These are phyloP conservation scores for Tetrapisispora fleetii DNA, from an alignment of 805 yeast genomes.

Conservation along the genomic window DNA sequence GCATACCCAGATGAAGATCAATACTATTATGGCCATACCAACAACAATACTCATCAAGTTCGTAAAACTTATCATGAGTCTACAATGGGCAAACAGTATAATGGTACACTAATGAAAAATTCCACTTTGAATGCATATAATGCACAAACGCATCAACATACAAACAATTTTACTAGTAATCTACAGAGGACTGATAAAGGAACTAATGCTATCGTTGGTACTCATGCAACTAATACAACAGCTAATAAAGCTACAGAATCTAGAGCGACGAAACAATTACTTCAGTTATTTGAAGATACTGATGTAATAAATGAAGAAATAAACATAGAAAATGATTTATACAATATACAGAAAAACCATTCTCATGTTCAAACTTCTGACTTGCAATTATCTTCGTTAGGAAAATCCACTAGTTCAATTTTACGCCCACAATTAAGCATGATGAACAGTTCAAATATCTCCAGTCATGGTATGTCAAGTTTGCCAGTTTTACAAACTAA, in stretches of 20 bases:
- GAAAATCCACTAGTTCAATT: not conserved
- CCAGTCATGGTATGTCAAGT: slow-evolving; percentile 24
- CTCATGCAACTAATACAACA: slow-evolving; percentile 9
- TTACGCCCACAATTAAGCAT: slow-evolving; percentile 1
- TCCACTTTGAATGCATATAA: slow-evolving; percentile 23
- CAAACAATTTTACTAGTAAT: slow-evolving; percentile 14
- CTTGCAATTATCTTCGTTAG: not conserved
- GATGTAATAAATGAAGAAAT: slow-evolving; percentile 23
- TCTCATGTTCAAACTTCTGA: not conserved
- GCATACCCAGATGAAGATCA: slow-evolving; percentile 29
- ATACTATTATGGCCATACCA: slow-evolving; percentile 19
- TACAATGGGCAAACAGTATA: slow-evolving; percentile 23
- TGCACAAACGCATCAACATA: slow-evolving; percentile 11
- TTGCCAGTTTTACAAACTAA: slow-evolving; percentile 24
- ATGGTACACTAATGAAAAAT: slow-evolving; percentile 17
- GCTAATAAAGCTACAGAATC: slow-evolving; percentile 2
- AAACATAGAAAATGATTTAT: slow-evolving; percentile 11
- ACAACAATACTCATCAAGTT: slow-evolving; percentile 9
- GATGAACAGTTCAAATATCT: slow-evolving; percentile 4
- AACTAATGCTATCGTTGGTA: slow-evolving; percentile 27
- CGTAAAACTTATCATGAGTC: slow-evolving; percentile 20
- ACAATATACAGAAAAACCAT: not conserved
- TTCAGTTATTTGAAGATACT: slow-evolving; percentile 56
- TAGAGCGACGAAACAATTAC: slow-evolving; percentile 59
- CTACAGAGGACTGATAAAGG: slow-evolving; percentile 6